Evolutionary conservation across 305 asterid species (phyloP).

Genomic region (Andrographis paniculata): DNA sequence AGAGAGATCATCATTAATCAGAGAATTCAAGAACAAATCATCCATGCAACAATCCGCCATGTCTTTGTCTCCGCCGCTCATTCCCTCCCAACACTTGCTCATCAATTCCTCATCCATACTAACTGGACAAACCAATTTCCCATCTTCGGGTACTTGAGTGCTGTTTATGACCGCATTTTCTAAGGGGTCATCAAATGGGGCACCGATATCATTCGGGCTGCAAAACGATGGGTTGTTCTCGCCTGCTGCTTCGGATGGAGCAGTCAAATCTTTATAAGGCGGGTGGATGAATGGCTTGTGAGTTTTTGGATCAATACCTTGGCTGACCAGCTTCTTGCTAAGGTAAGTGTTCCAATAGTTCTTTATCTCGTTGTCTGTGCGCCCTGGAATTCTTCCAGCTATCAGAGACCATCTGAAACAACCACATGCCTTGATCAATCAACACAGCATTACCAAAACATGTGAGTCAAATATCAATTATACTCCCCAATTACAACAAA

Average conservation of each 20-base stretch:
- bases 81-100: background rate
- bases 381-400: conserved; percentile 74
- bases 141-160: conserved; percentile 5
- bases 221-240: background rate
- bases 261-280: background rate
- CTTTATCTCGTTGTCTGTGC: conserved; percentile 67
- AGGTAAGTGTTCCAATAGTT: conserved; percentile 73
- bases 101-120: background rate
- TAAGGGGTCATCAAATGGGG: background rate
- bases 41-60: conserved; percentile 24
- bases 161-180: background rate
- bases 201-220: background rate
- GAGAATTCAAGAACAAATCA: conserved; percentile 51
- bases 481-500: too few species aligned
- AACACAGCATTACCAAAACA: background rate
- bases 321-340: conserved; percentile 51
- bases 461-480: too few species aligned
- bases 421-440: background rate
- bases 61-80: conserved; percentile 11
- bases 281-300: conserved; percentile 41
- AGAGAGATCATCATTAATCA: conserved; percentile 61
- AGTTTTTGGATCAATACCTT: conserved; percentile 72
- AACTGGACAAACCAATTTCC: too few species aligned
- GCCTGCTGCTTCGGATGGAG: background rate
- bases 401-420: conserved; percentile 57